Evolutionary conservation across 2,329 filamentous ascomycete species (phyloP).

Genomic region (Colletotrichum higginsianum): DNA sequence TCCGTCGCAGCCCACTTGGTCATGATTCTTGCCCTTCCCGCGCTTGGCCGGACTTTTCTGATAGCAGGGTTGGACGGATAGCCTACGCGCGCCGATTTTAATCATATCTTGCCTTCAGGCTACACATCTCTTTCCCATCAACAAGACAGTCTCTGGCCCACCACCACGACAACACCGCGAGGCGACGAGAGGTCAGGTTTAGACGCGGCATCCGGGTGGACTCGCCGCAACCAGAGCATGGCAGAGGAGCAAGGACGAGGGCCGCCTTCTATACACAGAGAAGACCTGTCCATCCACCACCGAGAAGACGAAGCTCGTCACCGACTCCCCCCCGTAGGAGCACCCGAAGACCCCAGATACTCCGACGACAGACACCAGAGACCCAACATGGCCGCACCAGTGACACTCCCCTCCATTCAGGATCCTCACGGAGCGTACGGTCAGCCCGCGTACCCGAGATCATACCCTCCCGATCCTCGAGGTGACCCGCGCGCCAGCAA

Average conservation of each 20-base stretch:
- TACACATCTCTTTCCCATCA: neutral
- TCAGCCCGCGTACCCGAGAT: conserved; percentile 52
- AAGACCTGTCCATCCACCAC: conserved; percentile 37
- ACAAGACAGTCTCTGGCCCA: conserved; percentile 2
- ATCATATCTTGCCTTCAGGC: conserved; percentile 2
- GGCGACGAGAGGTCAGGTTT: conserved; percentile 27
- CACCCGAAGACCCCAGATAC: conserved; percentile 39
- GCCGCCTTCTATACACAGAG: conserved; percentile 42
- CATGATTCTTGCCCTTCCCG: conserved; percentile 40
- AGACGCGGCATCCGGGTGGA: conserved; percentile 35
- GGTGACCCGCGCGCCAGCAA: conserved; percentile 45
- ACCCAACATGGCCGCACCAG: conserved; percentile 60
- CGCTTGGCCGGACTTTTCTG: conserved; percentile 26
- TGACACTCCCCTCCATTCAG: conserved; percentile 66
- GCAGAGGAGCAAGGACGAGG: conserved; percentile 45
- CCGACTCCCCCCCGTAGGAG: conserved; percentile 35
- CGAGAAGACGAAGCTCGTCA: conserved; percentile 42
- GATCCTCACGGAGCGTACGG: conserved; percentile 58
- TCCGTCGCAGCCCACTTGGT: conserved; percentile 30
- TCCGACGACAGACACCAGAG: conserved; percentile 59
- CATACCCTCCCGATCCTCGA: conserved; percentile 59
- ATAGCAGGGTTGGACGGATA: conserved; percentile 30
- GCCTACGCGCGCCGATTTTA: conserved; percentile 9
- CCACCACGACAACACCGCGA: conserved; percentile 25
- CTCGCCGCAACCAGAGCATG: conserved; percentile 42